Evolutionary conservation across 805 yeast genomes (phyloP).

Genomic region (Sugiyamaella marilandica): DNA sequence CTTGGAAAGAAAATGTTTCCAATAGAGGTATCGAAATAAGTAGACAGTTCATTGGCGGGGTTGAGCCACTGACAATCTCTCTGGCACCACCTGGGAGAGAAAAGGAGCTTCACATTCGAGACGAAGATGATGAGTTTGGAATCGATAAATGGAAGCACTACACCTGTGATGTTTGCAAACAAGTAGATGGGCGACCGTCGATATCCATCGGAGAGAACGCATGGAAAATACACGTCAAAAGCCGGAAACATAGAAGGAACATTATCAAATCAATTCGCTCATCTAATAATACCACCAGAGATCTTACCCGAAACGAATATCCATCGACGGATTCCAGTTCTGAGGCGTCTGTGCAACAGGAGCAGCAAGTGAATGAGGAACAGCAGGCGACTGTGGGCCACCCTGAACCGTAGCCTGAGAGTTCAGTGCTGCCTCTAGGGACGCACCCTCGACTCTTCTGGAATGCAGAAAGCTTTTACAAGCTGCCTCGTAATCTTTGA

Average conservation of each 20-base stretch:
- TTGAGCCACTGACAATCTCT: background rate
- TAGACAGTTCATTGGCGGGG: conserved; percentile 32
- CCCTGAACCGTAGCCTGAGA: conserved; percentile 30
- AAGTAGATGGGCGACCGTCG: conserved; percentile 45
- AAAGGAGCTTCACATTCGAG: conserved; percentile 27
- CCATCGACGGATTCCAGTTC: conserved; percentile 9
- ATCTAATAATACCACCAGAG: background rate
- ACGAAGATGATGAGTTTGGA: conserved; percentile 20
- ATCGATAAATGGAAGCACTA: conserved; percentile 58
- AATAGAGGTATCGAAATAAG: conserved; percentile 52
- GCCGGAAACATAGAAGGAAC: conserved; percentile 55
- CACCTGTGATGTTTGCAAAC: conserved; percentile 61
- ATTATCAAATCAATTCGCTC: background rate
- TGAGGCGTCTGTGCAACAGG: background rate
- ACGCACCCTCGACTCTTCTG: conserved; percentile 51
- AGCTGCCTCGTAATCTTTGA: conserved; percentile 42
- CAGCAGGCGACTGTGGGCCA: background rate
- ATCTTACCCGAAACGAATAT: conserved; percentile 1
- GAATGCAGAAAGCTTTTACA: conserved; percentile 49
- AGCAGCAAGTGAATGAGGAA: background rate
- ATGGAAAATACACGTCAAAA: conserved; percentile 62
- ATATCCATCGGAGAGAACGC: conserved; percentile 69
- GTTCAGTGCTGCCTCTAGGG: conserved; percentile 36
- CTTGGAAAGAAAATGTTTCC: conserved; percentile 58
- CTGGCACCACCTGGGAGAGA: conserved; percentile 37